These are phyloP conservation scores for Xerocomus brunneocitrinus DNA, from an alignment of 768 basidiomycete species.

Conservation along the genomic window DNA sequence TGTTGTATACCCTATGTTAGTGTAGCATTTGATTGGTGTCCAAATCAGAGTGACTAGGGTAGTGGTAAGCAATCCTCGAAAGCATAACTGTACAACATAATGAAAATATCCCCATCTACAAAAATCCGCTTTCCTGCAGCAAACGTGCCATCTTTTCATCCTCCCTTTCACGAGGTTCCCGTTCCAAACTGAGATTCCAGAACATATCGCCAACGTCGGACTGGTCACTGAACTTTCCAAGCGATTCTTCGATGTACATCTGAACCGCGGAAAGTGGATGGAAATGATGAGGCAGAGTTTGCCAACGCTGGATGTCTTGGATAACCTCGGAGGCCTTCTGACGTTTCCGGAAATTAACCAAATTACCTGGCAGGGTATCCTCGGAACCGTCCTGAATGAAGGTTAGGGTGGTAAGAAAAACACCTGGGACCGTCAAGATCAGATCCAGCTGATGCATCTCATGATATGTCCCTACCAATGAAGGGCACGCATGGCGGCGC, in stretches of 20 bases:
- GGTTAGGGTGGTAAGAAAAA: conserved; percentile 93
- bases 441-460: background rate
- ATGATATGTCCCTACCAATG: conserved; percentile 59
- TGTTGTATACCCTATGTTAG: background rate
- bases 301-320: conserved; percentile 94
- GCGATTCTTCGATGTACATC: conserved; percentile 71
- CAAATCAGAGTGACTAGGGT: conserved; percentile 2
- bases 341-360: conserved; percentile 96
- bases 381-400: conserved; percentile 97
- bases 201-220: conserved; percentile 69
- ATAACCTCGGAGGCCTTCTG: conserved; percentile 96
- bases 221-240: conserved; percentile 66
- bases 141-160: conserved; percentile 95
- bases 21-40: background rate
- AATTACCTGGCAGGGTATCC: conserved; percentile 68
- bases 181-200: conserved; percentile 80
- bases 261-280: conserved; percentile 60
- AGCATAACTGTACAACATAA: conserved; percentile 22
- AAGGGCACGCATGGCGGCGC: conserved; percentile 95
- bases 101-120: conserved; percentile 36
- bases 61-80: conserved; percentile 14
- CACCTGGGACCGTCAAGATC: conserved; percentile 48
- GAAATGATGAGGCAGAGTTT: conserved; percentile 86
- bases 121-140: conserved; percentile 83
- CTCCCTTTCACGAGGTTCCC: conserved; percentile 92